Base-by-base conservation (phyloP, 495 filamentous ascomycete species). In the Hypomontagnella submonticulosa region DNA sequence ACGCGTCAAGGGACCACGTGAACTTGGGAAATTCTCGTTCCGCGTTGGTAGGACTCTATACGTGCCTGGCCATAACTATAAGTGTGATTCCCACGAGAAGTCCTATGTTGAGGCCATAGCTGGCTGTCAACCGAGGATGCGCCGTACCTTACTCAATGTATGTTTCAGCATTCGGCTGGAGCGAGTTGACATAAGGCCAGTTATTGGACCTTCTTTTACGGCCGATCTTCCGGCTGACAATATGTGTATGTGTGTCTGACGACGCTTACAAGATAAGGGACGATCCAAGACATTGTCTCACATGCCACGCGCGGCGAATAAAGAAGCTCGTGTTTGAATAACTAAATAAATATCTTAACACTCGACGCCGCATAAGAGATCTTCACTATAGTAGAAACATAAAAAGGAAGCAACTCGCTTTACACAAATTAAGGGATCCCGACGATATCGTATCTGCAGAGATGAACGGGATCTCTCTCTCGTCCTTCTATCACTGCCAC, bases 151-250 rank as follows among this genome's bases (percentile, higher is more conserved):
- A 44, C 46, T 53, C 53, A 27, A 62, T 58, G 58, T 58, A 50
- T 67, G 65, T 67, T 54, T 67, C 52, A 63, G 40, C 16, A 10
- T 47, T 42, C 36, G 61, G 63, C 63, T 48, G 33, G 33, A 49
- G 20, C 16, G 41, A 12, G 18, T 57, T 30, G 2, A 48, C 4
- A n/a, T n/a, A n/a, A 30, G 9, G 19, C 1, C 13, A 13, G 18
- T 61, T 41, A 54, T 47, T 53, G 58, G 42, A 16, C 30, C 15
- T 19, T 36, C 8, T 1, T 23, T 19, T 51, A 20, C 13, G 15
- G 13, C 41, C 59, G 43, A 48, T 37, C 13, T 49, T 40, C 47
- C 48, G 55, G 54, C 19, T 53, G 48, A 47, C 15, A 12, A 12
- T 36, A 46, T 61, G 1, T 55, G 42, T 13, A 51, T 27, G 6